Conservation (phyloP, 2,329 filamentous ascomycete genomes). For the Ramularia endophylla region DNA sequence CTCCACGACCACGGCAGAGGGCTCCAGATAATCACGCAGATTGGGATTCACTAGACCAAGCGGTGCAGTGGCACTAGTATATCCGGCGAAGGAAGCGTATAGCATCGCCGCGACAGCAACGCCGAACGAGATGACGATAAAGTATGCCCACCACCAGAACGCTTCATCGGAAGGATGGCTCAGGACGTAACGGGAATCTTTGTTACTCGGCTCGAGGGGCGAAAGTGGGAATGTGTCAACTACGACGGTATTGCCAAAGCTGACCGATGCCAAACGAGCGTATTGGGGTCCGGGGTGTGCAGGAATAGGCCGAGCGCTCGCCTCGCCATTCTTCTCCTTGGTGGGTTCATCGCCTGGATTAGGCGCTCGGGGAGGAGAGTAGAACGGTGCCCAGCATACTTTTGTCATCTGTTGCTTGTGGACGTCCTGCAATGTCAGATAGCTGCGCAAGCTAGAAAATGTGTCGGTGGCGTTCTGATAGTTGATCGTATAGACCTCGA, state of each 20-base stretch:
- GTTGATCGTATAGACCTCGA: conserved; percentile 72
- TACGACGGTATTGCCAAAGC: conserved; percentile 70
- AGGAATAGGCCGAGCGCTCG: conserved; percentile 5
- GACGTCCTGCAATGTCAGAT: conserved; percentile 49
- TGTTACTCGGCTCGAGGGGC: conserved; percentile 43
- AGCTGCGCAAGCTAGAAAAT: conserved; percentile 44
- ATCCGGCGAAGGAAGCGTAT: conserved; percentile 55
- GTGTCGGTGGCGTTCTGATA: conserved; percentile 50
- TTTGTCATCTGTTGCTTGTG: conserved; percentile 56
- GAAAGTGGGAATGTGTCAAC: conserved; percentile 72
- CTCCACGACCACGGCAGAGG: conserved; percentile 47
- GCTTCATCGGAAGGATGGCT: conserved; percentile 49
- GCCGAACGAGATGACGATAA: conserved; percentile 55
- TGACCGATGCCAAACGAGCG: conserved; percentile 74
- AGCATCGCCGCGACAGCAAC: conserved; percentile 59
- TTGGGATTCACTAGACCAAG: conserved; percentile 38
- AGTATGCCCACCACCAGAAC: conserved; percentile 49
- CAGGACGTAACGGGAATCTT: conserved; percentile 61
- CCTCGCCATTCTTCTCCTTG: conserved; percentile 18
- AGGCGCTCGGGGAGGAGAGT: conserved; percentile 32
- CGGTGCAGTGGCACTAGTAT: conserved; percentile 10
- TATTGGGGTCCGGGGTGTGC: conserved; percentile 45
- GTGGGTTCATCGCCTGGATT: conserved; percentile 19
- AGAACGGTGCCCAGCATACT: conserved; percentile 41
- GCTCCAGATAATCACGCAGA: conserved; percentile 9